Base-by-base conservation (phyloP, 2,329 filamentous ascomycete species). In the Fusarium sp. region DNA sequence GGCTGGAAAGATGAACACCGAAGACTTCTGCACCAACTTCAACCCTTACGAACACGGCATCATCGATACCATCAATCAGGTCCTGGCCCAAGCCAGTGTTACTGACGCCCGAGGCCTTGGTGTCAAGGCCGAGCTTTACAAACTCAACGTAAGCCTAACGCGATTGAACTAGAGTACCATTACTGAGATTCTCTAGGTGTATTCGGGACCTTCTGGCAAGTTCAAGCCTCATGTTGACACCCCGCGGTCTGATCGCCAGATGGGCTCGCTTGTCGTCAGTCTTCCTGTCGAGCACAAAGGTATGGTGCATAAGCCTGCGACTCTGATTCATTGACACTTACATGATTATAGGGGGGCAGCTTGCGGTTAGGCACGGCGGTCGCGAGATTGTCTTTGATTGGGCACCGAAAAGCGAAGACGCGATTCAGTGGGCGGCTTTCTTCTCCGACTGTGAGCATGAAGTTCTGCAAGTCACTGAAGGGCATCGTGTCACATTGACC, bases 221-320 rank as follows among this genome's bases (percentile, higher is more conserved):
- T 89, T 90, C 76, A 84, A 84, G 28, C 76, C 84, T 1, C 87
- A 89, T 61, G 84, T 90, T 14, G 87, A 90, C 67, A 90, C 87
- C 0, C 87, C 88, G 1, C 84, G 86, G 1, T 85, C 83, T 1
- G 68, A 78, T 1, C 75, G 70, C 2, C 87, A 90, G 45, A 86
- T 90, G 55, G 88, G 86, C 0, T 88, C 86, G 0, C 82, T 91
- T 0, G 87, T 90, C 0, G 82, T 90, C 7, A 88, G 86, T 44
- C 81, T 91, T 0, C 83, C 83, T 0, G 28, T 69, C 3, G 24
- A 66, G 4, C 81, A 82, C 63, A 62, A 82, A 49, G 68, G 69
- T 63, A 48, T 1, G 13, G 10, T 13, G 4, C 14, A 15, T 4
- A 17, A 15, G 15, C n/a, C 28, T 0, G 28, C 5, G 22, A 24